Evolutionary conservation across 75 land plant genomes (phyloP).

Genomic region (Larix kaempferi): DNA sequence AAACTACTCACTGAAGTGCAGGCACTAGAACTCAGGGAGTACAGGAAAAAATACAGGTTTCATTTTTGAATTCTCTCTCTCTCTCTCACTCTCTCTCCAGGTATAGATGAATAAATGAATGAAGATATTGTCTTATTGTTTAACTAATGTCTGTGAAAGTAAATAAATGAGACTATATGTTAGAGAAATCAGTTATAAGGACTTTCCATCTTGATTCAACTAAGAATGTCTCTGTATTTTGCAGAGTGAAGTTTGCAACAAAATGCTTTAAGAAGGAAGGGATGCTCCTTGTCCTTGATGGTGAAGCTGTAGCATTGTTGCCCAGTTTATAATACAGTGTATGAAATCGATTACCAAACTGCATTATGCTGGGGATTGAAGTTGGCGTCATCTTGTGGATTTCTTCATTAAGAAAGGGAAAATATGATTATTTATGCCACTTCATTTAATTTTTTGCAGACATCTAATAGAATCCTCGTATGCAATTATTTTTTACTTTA

Average conservation of each 20-base stretch:
- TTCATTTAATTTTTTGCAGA: too few relatives aligned
- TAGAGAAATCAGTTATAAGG: too few relatives aligned
- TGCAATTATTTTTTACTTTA: too few relatives aligned
- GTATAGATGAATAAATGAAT: neutral
- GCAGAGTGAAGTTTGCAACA: constrained; percentile 69
- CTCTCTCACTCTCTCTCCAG: neutral
- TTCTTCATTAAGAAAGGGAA: too few relatives aligned
- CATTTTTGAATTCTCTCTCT: neutral
- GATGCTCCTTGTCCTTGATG: constrained; percentile 42
- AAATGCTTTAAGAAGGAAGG: constrained; percentile 56
- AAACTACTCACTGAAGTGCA: constrained; percentile 57
- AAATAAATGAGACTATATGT: neutral
- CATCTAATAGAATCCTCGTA: too few relatives aligned
- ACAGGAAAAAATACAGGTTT: constrained; percentile 54
- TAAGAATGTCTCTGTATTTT: neutral
- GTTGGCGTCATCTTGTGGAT: too few relatives aligned
- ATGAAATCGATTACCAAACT: neutral
- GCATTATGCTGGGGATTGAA: too few relatives aligned
- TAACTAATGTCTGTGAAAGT: too few relatives aligned
- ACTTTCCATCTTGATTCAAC: neutral
- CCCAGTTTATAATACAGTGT: constrained; percentile 20
- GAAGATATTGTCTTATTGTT: neutral
- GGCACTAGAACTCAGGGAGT: constrained; percentile 34
- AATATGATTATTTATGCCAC: too few relatives aligned
- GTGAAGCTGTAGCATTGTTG: constrained; percentile 66